Evolutionary conservation across 306 rosid genomes (phyloP), one percentile per base, ranked within the genome.

Genomic region (Carpinus viminea): DNA sequence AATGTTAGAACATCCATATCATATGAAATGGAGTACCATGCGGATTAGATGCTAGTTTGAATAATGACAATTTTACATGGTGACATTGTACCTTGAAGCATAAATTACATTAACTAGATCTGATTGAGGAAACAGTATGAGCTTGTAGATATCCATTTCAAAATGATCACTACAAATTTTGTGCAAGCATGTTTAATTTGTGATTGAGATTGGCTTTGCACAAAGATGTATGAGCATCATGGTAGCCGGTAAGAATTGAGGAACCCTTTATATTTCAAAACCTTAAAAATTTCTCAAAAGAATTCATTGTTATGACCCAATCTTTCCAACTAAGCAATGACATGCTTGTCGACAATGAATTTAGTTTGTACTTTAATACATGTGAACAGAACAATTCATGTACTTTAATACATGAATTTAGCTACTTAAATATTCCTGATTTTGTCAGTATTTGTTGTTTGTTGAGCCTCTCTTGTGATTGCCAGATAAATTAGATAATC

Each of bases 401-500:
- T 24, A 24, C 26, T 24, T 24, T 24, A 24, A 24, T 24, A 24
- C 26, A 24, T 24, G 26, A 24, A 24, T 24, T 24, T 24, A 24
- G 26, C 26, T 24, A 10, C 13, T 41, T 11, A 41, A 41, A 4
- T 41, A 66, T 34, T 48, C 12, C 50, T 1, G 3, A 17, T 66
- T 38, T 17, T 66, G 28, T 66, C 4, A 18, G 18, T 41, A 38
- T 66, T 41, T 18, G 20, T 66, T 38, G 20, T 41, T 18, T 38
- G 51, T 66, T 26, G 72, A 66, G 51, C 51, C 13, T 66, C 51
- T 41, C 64, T 18, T 46, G 36, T 20, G 38, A 66, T 7, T 72
- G 69, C 47, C 60, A 31, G 71, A 52, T 41, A 8, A 61, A 28
- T 24, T 31, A 62, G 69, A 50, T 85, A 73, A 89, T 55, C 34